Base-by-base conservation (phyloP, 805 yeast genomes). In the Pichia nanzhaoensis region DNA sequence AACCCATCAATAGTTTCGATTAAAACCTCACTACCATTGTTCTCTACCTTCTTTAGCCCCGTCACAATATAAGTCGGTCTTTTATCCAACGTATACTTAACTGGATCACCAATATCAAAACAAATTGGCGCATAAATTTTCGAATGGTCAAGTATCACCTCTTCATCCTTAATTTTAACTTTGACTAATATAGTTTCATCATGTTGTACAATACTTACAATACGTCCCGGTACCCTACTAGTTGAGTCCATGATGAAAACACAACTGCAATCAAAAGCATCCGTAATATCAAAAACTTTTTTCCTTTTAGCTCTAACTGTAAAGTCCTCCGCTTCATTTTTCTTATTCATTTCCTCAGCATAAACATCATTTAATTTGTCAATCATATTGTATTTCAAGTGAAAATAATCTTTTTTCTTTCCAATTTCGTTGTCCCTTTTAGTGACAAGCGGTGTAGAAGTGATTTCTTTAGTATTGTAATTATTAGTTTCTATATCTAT, bases 71-170 rank as follows among this genome's bases (percentile, higher is more conserved):
- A 51, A 17, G 5, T 39, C 8, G 10, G 19, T 27, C 28, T 47
- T 27, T 40, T 43, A 28, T 42, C 45, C 18, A 31, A 22, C 12
- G 14, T 30, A 21, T 45, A 44, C n/a, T 47, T 46, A 4, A 52
- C 46, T 2, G 21, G 7, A 40, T 53, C 54, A 10, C 58, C 58
- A 5, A 53, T 37, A 21, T 42, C 37, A 8, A 55, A 41, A 30
- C 47, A 42, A n/a, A 52, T 40, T 1, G 58, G 58, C 10, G 57
- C 55, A 35, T 49, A 43, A 10, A 54, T 42, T 19, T 49, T 44
- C 5, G 43, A 20, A 14, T 45, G 39, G 7, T 48, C 42, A 16
- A 38, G 21, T 3, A 38, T 31, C 12, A 44, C n/a, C 3, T 35
- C 39, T 8, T 27, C 45, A 7, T 28, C 35, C 17, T 31, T 34